A percentile compares a stretch with the other conserved stretches of the same genome.
These are phyloP conservation scores for Cercospora sp. DNA, from an alignment of 2,329 filamentous ascomycete genomes.

Conservation along the genomic window DNA sequence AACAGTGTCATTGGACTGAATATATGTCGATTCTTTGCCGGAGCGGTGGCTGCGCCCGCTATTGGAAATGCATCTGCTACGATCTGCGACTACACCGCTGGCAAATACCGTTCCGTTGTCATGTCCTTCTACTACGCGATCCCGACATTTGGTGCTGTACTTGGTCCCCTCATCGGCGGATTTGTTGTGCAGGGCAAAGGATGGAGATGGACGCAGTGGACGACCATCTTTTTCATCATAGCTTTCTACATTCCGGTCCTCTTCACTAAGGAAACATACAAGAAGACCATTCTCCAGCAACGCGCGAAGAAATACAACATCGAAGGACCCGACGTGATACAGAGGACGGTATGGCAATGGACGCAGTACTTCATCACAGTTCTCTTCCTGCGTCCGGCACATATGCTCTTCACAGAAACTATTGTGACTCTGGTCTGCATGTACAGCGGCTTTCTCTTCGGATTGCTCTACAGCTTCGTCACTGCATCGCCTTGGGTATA, in stretches of 20 bases:
- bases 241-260: constrained; percentile 35
- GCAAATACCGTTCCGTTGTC: constrained; percentile 31
- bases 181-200: constrained; percentile 37
- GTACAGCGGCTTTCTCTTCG: constrained; percentile 47
- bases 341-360: constrained; percentile 17
- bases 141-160: constrained; percentile 37
- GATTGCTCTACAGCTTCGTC: constrained; percentile 46
- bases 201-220: constrained; percentile 42
- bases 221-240: constrained; percentile 36
- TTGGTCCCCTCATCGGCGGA: constrained; percentile 45
- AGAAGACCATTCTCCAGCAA: constrained; percentile 37
- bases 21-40: constrained; percentile 50
- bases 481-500: constrained; percentile 43
- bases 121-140: constrained; percentile 36
- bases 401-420: constrained; percentile 46
- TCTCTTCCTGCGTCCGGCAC: constrained; percentile 34
- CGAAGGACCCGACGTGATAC: constrained; percentile 24
- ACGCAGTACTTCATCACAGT: constrained; percentile 30
- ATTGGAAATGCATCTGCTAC: constrained; percentile 38
- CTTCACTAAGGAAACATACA: constrained; percentile 39
- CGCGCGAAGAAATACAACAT: constrained; percentile 34
- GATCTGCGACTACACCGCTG: constrained; percentile 38
- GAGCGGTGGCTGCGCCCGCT: constrained; percentile 44
- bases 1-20: constrained; percentile 27
- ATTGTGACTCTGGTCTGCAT: constrained; percentile 46